phyloP scores from a whole-genome alignment of 768 basidiomycete genomes.

The Galerina marginata region DNA sequence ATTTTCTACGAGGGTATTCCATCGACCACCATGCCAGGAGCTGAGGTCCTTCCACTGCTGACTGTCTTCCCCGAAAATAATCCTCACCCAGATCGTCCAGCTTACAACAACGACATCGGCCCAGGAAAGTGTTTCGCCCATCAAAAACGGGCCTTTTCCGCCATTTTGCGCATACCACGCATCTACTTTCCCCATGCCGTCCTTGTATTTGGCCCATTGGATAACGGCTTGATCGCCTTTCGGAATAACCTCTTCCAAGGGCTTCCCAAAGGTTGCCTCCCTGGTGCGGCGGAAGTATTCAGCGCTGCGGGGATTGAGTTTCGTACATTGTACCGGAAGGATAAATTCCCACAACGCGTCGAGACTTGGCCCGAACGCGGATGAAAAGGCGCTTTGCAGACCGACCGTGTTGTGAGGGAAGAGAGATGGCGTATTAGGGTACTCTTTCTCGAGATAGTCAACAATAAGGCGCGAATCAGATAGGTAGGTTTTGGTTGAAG shows the following conservation, averaged over 20 bases:
- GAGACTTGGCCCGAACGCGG: not conserved
- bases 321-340: not conserved
- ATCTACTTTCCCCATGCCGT: slow-evolving; percentile 19
- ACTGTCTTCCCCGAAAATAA: slow-evolving; percentile 36
- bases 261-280: slow-evolving; percentile 17
- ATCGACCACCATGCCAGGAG: slow-evolving; percentile 34
- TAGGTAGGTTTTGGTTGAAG: slow-evolving; percentile 40
- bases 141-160: slow-evolving; percentile 26
- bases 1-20: slow-evolving; percentile 28
- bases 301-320: slow-evolving; percentile 7
- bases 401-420: slow-evolving; percentile 34
- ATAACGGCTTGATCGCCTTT: slow-evolving; percentile 17
- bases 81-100: slow-evolving; percentile 24
- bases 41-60: slow-evolving; percentile 39
- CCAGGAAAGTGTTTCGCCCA: slow-evolving; percentile 40
- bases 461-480: slow-evolving; percentile 52
- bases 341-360: slow-evolving; percentile 5
- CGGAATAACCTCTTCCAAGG: slow-evolving; percentile 20
- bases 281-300: slow-evolving; percentile 16
- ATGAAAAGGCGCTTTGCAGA: slow-evolving; percentile 17
- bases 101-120: slow-evolving; percentile 34
- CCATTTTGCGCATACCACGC: slow-evolving; percentile 26
- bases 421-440: slow-evolving; percentile 47
- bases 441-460: slow-evolving; percentile 53
- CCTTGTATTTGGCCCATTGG: slow-evolving; percentile 25